Conservation (phyloP, 116 monocot species). For the Zostera marina region DNA sequence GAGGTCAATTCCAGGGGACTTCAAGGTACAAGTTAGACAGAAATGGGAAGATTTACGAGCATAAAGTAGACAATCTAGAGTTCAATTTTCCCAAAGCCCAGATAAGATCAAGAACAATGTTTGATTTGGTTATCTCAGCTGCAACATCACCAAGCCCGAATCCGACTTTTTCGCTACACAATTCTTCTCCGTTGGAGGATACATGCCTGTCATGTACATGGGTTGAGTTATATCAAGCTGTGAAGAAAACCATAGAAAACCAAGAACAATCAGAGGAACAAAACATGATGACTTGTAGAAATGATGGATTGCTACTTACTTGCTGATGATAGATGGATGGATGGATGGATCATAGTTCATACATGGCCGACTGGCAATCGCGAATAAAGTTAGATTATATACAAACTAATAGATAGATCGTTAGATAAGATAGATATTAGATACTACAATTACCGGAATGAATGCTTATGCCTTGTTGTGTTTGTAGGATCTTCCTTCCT, state of each 20-base stretch:
- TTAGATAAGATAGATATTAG: no score
- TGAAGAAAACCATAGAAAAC: constrained; percentile 39
- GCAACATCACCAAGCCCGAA: constrained; percentile 43
- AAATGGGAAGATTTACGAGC: constrained; percentile 88
- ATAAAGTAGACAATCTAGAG: constrained; percentile 76
- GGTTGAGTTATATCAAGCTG: constrained; percentile 62
- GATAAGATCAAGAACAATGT: constrained; percentile 16
- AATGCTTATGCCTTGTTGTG: no score
- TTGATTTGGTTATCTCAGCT: constrained; percentile 41
- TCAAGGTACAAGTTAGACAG: constrained; percentile 75
- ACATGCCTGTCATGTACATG: constrained; percentile 24
- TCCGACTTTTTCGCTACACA: constrained; percentile 22
- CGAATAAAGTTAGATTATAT: no score
- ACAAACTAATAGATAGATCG: no score
- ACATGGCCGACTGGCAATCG: no score
- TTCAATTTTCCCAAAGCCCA: constrained; percentile 46
- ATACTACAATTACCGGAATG: no score
- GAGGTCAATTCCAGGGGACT: constrained; percentile 65
- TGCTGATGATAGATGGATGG: constrained; percentile 5
- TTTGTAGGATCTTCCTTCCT: no score
- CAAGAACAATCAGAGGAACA: constrained; percentile 5
- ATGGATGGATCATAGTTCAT: no score
- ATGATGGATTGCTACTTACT: constrained; percentile 9
- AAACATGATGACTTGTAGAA: constrained; percentile 4
- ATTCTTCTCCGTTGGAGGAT: constrained; percentile 2